These are phyloP conservation scores for Aspergillus felis DNA, from an alignment of 2,329 filamentous ascomycete species.

Conservation along the genomic window DNA sequence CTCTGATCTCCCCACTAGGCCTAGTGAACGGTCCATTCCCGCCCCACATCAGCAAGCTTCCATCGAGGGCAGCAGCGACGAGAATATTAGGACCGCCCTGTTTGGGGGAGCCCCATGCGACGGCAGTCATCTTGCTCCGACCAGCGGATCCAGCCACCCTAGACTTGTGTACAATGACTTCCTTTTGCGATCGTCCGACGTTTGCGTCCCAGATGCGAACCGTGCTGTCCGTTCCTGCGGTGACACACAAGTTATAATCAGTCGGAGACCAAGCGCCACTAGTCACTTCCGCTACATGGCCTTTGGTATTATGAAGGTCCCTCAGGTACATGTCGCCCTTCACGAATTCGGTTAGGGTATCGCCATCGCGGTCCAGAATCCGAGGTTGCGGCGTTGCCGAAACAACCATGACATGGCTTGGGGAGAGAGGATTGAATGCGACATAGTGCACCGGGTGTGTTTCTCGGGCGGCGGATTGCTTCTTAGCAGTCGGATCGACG, in stretches of 20 bases:
- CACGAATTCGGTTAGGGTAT: conserved; percentile 78
- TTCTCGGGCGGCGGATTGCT: conserved; percentile 67
- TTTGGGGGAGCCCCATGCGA: conserved; percentile 74
- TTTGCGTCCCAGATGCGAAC: conserved; percentile 96
- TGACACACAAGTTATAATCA: conserved; percentile 79
- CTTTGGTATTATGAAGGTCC: conserved; percentile 97
- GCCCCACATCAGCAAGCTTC: conserved; percentile 85
- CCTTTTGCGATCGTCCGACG: conserved; percentile 81
- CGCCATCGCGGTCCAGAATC: conserved; percentile 84
- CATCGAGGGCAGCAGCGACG: conserved; percentile 79
- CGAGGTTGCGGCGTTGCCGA: conserved; percentile 87
- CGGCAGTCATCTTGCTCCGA: conserved; percentile 87
- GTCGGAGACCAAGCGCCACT: conserved; percentile 88
- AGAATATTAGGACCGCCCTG: conserved; percentile 78
- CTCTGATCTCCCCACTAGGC: conserved; percentile 75
- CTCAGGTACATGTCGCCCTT: conserved; percentile 98
- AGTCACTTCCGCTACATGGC: conserved; percentile 88
- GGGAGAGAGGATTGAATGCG: conserved; percentile 78
- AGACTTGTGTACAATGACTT: conserved; percentile 94
- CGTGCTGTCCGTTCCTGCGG: conserved; percentile 91
- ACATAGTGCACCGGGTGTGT: conserved; percentile 85
- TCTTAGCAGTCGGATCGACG: conserved; percentile 78
- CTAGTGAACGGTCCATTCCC: conserved; percentile 82
- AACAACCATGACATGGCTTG: conserved; percentile 77
- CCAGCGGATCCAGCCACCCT: conserved; percentile 82